A percentile compares a stretch with the other conserved stretches of the same genome.
Conservation (phyloP, 768 basidiomycete genomes). For the Lactarius evosmus region DNA sequence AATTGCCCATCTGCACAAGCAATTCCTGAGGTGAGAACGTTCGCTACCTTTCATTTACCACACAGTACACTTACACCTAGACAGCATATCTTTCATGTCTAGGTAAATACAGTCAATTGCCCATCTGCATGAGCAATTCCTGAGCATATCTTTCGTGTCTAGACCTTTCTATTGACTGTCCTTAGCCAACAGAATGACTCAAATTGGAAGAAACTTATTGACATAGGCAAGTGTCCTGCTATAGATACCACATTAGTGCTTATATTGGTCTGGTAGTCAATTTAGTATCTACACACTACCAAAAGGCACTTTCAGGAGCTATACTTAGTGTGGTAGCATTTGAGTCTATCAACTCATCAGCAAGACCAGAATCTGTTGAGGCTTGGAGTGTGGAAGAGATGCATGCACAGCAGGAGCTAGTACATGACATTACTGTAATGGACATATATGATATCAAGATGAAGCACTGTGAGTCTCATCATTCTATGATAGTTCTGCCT, state of each 20-base stretch:
- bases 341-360: neutral
- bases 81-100: too few relatives aligned
- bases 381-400: neutral
- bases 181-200: too few relatives aligned
- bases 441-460: conserved; percentile 4
- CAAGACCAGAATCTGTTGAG: neutral
- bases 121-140: too few relatives aligned
- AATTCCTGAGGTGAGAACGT: too few relatives aligned
- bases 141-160: too few relatives aligned
- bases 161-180: too few relatives aligned
- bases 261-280: neutral
- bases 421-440: neutral
- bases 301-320: neutral
- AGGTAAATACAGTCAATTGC: too few relatives aligned
- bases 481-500: too few relatives aligned
- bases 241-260: neutral
- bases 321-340: too few relatives aligned
- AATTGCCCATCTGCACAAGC: too few relatives aligned
- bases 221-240: neutral
- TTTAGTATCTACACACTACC: neutral
- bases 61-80: too few relatives aligned
- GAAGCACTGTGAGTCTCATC: neutral
- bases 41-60: too few relatives aligned
- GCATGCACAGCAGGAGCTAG: neutral
- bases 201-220: conserved; percentile 17